Evolutionary conservation across 768 basidiomycete species (phyloP).

Genomic region (Melanogaster broomeanus): DNA sequence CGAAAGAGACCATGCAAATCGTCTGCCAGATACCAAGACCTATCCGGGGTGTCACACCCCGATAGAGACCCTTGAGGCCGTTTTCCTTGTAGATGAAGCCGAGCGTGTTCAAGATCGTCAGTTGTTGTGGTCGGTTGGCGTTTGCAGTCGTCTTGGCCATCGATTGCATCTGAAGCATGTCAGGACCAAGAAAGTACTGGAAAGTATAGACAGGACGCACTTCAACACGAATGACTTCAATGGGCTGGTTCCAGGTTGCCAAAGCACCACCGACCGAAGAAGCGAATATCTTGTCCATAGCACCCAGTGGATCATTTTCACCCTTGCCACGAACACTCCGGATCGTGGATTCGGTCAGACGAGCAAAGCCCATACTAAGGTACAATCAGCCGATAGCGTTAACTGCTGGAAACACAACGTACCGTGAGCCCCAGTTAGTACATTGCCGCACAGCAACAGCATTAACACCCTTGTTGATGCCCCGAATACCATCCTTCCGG

Average conservation of each 20-base stretch:
- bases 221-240: conserved; percentile 96
- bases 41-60: conserved; percentile 96
- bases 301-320: conserved; percentile 71
- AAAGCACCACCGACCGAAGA: conserved; percentile 92
- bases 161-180: conserved; percentile 85
- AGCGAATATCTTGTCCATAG: conserved; percentile 84
- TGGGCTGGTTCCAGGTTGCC: conserved; percentile 99
- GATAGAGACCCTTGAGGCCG: conserved; percentile 94
- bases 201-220: conserved; percentile 38
- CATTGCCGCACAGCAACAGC: conserved; percentile 90
- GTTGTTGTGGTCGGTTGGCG: conserved; percentile 84
- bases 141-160: conserved; percentile 81
- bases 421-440: conserved; percentile 94
- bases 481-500: conserved; percentile 87
- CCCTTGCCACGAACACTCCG: conserved; percentile 76
- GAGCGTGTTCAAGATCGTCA: conserved; percentile 90
- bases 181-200: conserved; percentile 1
- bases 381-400: conserved; percentile 4
- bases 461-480: conserved; percentile 99
- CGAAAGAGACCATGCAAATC: conserved; percentile 98
- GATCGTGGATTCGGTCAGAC: conserved; percentile 83
- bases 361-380: conserved; percentile 91
- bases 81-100: conserved; percentile 96
- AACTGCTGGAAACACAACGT: conserved; percentile 19
- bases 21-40: conserved; percentile 97